Evolutionary conservation across 768 basidiomycete species (phyloP).

Genomic region (Rhodotorula sphaerocarpa): DNA sequence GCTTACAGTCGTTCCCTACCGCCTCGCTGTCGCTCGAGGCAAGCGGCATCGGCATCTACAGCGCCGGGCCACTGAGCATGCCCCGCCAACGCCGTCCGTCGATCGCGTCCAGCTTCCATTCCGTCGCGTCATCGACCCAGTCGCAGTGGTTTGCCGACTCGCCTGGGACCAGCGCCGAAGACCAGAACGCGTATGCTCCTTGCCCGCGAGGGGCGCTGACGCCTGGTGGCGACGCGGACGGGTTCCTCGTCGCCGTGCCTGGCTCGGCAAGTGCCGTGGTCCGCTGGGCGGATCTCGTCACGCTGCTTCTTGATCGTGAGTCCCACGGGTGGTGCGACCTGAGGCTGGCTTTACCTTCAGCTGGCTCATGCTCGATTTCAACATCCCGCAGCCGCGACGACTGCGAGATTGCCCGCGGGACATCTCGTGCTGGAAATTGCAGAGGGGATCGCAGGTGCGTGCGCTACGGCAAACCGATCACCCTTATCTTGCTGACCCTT

Average conservation of each 20-base stretch:
- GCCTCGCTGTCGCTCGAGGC: too few species aligned
- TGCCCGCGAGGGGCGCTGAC: not conserved
- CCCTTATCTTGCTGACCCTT: not conserved
- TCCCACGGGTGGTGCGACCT: too few species aligned
- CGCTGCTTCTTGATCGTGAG: not conserved
- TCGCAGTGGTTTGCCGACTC: slow-evolving; percentile 1
- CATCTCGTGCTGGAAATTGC: slow-evolving; percentile 9
- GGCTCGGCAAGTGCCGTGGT: not conserved
- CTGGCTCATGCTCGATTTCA: too few species aligned
- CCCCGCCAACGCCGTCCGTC: not conserved
- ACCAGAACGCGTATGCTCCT: not conserved
- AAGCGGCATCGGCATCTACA: not conserved
- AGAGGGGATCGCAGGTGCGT: not conserved
- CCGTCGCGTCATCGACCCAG: not conserved
- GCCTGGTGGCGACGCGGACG: not conserved
- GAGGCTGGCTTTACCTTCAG: too few species aligned
- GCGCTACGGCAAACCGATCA: too few species aligned
- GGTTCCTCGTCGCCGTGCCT: slow-evolving; percentile 2
- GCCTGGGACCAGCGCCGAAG: not conserved
- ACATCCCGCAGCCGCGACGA: slow-evolving; percentile 1
- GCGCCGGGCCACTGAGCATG: not conserved
- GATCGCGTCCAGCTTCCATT: slow-evolving; percentile 15
- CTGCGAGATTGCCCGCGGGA: not conserved
- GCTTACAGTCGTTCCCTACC: too few species aligned
- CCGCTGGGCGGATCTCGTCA: not conserved